phyloP scores from a whole-genome alignment of 805 yeast genomes.

The Lachancea thermotolerans region DNA sequence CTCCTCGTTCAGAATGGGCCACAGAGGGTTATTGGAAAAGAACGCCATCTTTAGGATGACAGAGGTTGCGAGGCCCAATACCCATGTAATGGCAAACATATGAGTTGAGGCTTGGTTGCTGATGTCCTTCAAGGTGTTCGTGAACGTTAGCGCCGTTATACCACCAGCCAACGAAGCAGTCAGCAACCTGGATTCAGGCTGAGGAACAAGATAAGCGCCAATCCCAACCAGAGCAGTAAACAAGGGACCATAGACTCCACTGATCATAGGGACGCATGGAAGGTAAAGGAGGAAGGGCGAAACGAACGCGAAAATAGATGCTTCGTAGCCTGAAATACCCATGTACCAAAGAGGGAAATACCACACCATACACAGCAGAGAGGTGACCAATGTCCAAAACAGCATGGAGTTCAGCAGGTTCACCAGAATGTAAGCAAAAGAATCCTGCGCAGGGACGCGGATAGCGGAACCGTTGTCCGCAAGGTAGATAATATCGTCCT shows the following conservation, averaged over 20 bases:
- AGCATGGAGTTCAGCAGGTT: conserved; percentile 57
- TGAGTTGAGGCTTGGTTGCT: conserved; percentile 24
- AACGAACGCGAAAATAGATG: conserved; percentile 48
- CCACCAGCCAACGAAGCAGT: conserved; percentile 60
- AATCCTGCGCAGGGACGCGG: conserved; percentile 19
- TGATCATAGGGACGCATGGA: conserved; percentile 31
- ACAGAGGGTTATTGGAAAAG: conserved; percentile 85
- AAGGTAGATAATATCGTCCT: conserved; percentile 15
- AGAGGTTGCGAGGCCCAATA: conserved; percentile 64
- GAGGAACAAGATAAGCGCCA: conserved; percentile 62
- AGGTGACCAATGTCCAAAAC: conserved; percentile 80
- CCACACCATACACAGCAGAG: conserved; percentile 86
- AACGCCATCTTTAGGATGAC: conserved; percentile 67
- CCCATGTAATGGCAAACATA: conserved; percentile 22
- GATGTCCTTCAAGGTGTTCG: conserved; percentile 42
- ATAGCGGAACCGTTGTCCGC: conserved; percentile 7
- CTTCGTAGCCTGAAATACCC: conserved; percentile 96
- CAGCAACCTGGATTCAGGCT: conserved; percentile 66
- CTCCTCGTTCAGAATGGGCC: conserved; percentile 85
- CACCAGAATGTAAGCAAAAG: conserved; percentile 30
- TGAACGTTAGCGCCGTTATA: conserved; percentile 54
- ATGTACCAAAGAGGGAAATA: conserved; percentile 96
- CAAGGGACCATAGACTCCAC: conserved; percentile 28
- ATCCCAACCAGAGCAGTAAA: conserved; percentile 58
- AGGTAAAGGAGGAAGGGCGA: conserved; percentile 53